These are phyloP conservation scores for Pulveroboletus sp. DNA, from an alignment of 768 basidiomycete species.

Conservation along the genomic window DNA sequence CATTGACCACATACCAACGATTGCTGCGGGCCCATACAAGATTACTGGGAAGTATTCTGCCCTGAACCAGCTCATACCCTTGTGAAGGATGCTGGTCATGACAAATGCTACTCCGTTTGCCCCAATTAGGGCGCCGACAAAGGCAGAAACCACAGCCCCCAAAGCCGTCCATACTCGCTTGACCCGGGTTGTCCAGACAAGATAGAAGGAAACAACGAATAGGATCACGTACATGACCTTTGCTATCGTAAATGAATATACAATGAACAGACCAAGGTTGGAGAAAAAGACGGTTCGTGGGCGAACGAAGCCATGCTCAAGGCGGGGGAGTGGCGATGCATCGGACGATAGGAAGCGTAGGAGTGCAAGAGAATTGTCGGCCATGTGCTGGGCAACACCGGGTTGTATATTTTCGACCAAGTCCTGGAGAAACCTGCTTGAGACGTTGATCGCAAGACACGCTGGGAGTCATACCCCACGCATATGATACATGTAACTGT, in stretches of 20 bases:
- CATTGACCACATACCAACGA: constrained; percentile 51
- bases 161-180: constrained; percentile 36
- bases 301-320: constrained; percentile 45
- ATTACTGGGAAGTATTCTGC: constrained; percentile 58
- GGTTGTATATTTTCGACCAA: constrained; percentile 77
- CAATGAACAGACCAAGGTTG: constrained; percentile 59
- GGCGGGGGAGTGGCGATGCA: constrained; percentile 61
- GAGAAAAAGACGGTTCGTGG: constrained; percentile 78
- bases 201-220: constrained; percentile 40
- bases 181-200: constrained; percentile 35
- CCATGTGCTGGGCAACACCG: constrained; percentile 89
- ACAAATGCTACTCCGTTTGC: constrained; percentile 71
- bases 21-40: constrained; percentile 70
- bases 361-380: constrained; percentile 78
- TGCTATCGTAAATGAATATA: constrained; percentile 73
- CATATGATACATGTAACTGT: constrained; percentile 94
- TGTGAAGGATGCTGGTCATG: constrained; percentile 57
- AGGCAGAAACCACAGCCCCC: constrained; percentile 45
- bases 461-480: constrained; percentile 52
- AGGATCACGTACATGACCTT: constrained; percentile 55
- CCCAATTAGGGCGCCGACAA: constrained; percentile 53
- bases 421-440: constrained; percentile 38
- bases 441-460: not conserved
- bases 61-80: constrained; percentile 83
- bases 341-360: constrained; percentile 67